phyloP scores from a whole-genome alignment of 2,329 filamentous ascomycete species.

The Magnaporthales sp. region DNA sequence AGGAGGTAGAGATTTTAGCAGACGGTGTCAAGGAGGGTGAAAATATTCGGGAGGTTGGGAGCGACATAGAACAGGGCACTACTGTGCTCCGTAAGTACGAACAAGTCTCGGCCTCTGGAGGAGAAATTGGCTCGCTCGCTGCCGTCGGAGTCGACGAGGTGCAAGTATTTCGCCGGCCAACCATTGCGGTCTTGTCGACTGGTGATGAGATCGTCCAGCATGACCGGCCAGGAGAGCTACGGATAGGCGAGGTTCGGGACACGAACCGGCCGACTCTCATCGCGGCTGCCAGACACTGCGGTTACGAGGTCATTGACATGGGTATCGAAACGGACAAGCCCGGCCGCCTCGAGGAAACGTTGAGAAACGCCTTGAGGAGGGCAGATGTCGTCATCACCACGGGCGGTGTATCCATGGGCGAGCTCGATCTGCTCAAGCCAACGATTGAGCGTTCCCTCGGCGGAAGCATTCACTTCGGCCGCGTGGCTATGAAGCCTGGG shows the following conservation, averaged over 20 bases:
- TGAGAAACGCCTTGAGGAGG: constrained; percentile 64
- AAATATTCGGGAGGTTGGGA: constrained; percentile 86
- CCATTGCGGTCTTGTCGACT: constrained; percentile 83
- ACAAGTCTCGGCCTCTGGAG: constrained; percentile 76
- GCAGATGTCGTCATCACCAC: constrained; percentile 84
- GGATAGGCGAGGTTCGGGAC: constrained; percentile 80
- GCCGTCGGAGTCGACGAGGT: constrained; percentile 71
- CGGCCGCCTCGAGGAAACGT: constrained; percentile 63
- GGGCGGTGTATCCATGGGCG: constrained; percentile 95
- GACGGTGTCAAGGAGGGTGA: constrained; percentile 67
- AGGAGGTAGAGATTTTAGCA: constrained; percentile 77
- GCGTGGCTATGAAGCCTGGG: constrained; percentile 95
- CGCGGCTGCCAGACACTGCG: constrained; percentile 64
- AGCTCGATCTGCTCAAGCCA: constrained; percentile 91
- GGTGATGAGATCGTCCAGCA: constrained; percentile 89
- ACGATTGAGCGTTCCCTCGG: constrained; percentile 86
- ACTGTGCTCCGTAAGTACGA: constrained; percentile 69
- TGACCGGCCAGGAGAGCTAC: constrained; percentile 50
- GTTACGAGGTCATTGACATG: constrained; percentile 73
- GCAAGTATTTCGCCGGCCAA: constrained; percentile 63
- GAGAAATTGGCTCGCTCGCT: constrained; percentile 83
- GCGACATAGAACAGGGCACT: constrained; percentile 65
- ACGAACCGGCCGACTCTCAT: constrained; percentile 86
- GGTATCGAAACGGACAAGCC: constrained; percentile 74
- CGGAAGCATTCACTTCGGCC: constrained; percentile 91